Evolutionary conservation across 1,284 basidiomycete genomes (phyloP).

Genomic region (Tylopilus sp.): DNA sequence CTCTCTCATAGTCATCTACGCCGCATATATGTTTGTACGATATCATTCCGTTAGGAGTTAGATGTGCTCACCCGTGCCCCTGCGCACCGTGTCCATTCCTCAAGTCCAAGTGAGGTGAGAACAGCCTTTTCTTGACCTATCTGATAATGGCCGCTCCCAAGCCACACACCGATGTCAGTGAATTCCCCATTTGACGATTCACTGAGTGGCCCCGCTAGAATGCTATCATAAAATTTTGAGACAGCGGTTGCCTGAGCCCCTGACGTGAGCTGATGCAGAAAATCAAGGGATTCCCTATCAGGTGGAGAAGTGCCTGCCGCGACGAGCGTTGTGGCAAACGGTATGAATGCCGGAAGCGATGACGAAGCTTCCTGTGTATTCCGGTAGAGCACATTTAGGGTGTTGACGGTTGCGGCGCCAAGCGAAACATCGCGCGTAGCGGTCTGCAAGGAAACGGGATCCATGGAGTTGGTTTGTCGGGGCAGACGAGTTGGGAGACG

Average conservation of each 20-base stretch:
- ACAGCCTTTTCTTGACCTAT: constrained; percentile 8
- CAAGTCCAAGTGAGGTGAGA: constrained; percentile 11
- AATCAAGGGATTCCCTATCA: constrained; percentile 3
- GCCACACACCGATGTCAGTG: constrained; percentile 51
- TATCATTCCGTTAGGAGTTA: constrained; percentile 1
- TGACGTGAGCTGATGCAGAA: constrained; percentile 34
- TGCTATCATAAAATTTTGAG: constrained; percentile 45
- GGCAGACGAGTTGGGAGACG: no score
- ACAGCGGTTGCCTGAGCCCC: constrained; percentile 42
- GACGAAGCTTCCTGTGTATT: neutral
- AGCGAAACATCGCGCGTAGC: constrained; percentile 1
- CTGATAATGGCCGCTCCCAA: constrained; percentile 43
- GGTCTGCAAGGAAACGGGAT: neutral
- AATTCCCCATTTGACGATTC: constrained; percentile 51
- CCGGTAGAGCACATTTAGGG: constrained; percentile 8
- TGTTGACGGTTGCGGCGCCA: constrained; percentile 7
- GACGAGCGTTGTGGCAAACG: constrained; percentile 13
- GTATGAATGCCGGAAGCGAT: constrained; percentile 12
- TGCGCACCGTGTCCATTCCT: constrained; percentile 2
- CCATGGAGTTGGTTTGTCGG: neutral
- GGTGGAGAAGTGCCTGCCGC: constrained; percentile 3
- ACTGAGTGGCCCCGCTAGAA: constrained; percentile 51
- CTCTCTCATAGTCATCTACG: constrained; percentile 13
- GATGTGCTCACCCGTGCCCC: constrained; percentile 1
- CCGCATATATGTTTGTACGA: constrained; percentile 2